Evolutionary conservation across 495 filamentous ascomycete species (phyloP), one percentile per base, ranked within the genome.

Genomic region (Schizothecium vesticola): DNA sequence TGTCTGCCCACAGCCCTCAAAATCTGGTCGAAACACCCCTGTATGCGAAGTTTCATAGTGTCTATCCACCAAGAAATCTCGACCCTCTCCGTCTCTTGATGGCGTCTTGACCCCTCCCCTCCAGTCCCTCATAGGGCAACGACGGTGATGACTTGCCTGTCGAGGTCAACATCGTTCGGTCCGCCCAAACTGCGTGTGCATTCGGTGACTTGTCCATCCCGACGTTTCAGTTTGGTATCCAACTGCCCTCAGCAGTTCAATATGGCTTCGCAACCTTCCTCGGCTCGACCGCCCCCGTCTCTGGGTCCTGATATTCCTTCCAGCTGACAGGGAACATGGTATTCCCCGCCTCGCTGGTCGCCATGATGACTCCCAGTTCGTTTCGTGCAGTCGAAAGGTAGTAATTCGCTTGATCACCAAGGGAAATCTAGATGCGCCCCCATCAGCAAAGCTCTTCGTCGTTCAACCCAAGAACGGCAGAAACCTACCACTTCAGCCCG

Each of bases 251-350:
- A n/a, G 43, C 43, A 51, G 57, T 56, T 92, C 86, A 97, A 70
- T 93, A 91, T 3, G 94, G 95, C 77, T 95, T 91, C 25, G 94
- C 95, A 68, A 97, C 94, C 82, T 99, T 99, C 78, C 95, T 89
- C 70, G 77, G 80, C 84, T 99, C 95, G 67, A 82, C 86, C 61
- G 80, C 63, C 11, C 93, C 94, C n/a, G 91, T 96, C 63, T 86
- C 85, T 9, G 90, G 88, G 80, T 97, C 93, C 67, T 84, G 85
- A 80, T 96, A 94, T 77, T 98, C 93, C 82, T 91, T 92, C 95
- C 95, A 99, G 77, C 88, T 96, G 28, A 96, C 86, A 13, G 95
- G 94, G 72, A 89, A 89, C 91, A 98, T 94, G 76, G 87, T 85
- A 77, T 95, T 94, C 1, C 94, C 95, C 3, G 85, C 86, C 76